Base-by-base conservation (phyloP, 2,329 filamentous ascomycete genomes). In the Phialophora chinensis region DNA sequence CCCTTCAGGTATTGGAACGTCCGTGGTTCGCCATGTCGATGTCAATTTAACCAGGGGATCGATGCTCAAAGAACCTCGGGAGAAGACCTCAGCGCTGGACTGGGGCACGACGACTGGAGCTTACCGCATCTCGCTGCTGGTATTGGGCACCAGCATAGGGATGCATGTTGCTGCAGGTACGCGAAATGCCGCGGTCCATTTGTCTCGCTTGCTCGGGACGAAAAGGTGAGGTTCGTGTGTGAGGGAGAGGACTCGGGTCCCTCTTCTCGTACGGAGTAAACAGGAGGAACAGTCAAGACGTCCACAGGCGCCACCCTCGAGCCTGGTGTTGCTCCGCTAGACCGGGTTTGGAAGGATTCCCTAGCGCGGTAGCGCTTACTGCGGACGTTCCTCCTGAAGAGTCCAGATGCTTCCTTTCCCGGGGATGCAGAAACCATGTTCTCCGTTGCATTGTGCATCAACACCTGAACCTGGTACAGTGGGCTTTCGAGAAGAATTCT, bases 301-400 rank as follows among this genome's bases (percentile, higher is more conserved):
- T 23, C 59, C 31, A 14, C 12, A 20, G 35, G 33, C 27, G 47
- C 59, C 59, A 61, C 49, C n/a, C 38, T 44, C 38, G 38, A 44
- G 38, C 38, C 38, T 23, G 14, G 50, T 42, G 50, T 29, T 12
- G 47, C 23, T 44, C 31, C 50, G 54, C 23, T 58, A 58, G 23
- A 38, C 63, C 63, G 12, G 12, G 27, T 61, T 61, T 20, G 63
- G 63, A 62, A 58, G 17, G 53, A 65, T 38, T 17, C 58, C 63
- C 63, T 65, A 65, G 63, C 58, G 63, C 53, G 57, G 63, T 27
- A 65, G 62, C 44, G 55, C 62, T 64, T 52, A 59, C 62, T 20
- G 25, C 49, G 49, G 49, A 52, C 49, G 20, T 52, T 14, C 25
- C 23, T 52, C 49, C 49, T 8, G 7, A 44, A 44, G 14, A 27